A percentile compares a stretch with the other conserved stretches of the same genome.
Evolutionary conservation across 2,329 filamentous ascomycete species (phyloP).

Genomic region (Amauroascus niger): DNA sequence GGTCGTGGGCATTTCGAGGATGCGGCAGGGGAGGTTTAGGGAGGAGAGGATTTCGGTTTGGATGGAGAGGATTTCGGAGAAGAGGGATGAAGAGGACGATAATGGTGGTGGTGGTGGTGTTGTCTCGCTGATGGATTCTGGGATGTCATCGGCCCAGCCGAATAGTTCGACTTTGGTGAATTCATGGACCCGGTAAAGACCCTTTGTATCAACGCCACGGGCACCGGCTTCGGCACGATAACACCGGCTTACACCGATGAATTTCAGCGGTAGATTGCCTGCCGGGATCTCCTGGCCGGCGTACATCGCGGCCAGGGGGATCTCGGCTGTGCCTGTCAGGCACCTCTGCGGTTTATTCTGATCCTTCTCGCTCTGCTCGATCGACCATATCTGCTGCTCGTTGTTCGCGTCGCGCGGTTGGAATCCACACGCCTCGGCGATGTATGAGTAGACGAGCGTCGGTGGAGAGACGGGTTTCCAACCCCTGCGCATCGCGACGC

Average conservation of each 20-base stretch:
- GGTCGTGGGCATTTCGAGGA: conserved; percentile 82
- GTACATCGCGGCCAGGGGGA: conserved; percentile 84
- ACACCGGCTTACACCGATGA: conserved; percentile 79
- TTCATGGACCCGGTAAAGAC: conserved; percentile 92
- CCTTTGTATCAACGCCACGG: conserved; percentile 81
- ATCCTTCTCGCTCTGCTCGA: conserved; percentile 59
- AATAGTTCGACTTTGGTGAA: conserved; percentile 99
- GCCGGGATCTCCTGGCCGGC: conserved; percentile 60
- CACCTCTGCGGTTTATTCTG: conserved; percentile 56
- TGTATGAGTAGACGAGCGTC: conserved; percentile 82
- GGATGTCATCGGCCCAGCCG: conserved; percentile 59
- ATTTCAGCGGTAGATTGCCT: conserved; percentile 60
- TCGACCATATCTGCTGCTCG: conserved; percentile 82
- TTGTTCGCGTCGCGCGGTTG: conserved; percentile 82
- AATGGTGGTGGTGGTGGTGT: conserved; percentile 13
- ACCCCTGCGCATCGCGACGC: conserved; percentile 59
- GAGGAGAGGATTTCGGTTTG: conserved; percentile 72
- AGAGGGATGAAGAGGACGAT: conserved; percentile 43
- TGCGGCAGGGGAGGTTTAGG: conserved; percentile 71
- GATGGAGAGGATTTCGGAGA: conserved; percentile 76
- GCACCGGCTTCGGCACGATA: conserved; percentile 93
- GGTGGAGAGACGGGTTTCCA: conserved; percentile 79
- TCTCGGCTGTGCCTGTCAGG: conserved; percentile 85
- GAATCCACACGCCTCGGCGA: conserved; percentile 85
- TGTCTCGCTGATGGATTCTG: not conserved